A percentile compares a stretch with the other conserved stretches of the same genome.
Evolutionary conservation across 2,329 filamentous ascomycete genomes (phyloP).

Genomic region (Ceratocystis lukuohia): DNA sequence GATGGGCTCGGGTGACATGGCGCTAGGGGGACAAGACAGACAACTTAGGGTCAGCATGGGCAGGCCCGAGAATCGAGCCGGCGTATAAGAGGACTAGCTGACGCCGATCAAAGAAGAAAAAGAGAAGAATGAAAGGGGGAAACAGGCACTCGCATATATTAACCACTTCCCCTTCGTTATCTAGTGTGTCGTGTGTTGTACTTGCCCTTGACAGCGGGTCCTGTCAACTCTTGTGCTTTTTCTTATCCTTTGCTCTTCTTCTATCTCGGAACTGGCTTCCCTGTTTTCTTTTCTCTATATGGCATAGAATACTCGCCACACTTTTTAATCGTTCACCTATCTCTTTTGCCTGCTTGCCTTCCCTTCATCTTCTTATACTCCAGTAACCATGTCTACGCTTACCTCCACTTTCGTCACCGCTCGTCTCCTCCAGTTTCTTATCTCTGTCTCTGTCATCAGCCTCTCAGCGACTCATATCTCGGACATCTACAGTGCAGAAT

Average conservation of each 20-base stretch:
- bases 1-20: slow-evolving; percentile 1
- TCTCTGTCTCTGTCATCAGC: slow-evolving; percentile 64
- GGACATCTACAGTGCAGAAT: slow-evolving; percentile 53
- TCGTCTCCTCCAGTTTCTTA: slow-evolving; percentile 55
- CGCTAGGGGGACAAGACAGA: not conserved
- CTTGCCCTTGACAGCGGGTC: not conserved
- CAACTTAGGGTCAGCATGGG: not conserved
- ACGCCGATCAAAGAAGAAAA: not conserved
- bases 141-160: no score
- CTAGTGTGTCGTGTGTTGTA: not conserved
- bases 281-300: slow-evolving; percentile 17
- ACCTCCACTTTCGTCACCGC: slow-evolving; percentile 66
- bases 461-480: slow-evolving; percentile 72
- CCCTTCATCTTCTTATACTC: not conserved
- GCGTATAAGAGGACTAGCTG: not conserved
- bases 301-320: no score
- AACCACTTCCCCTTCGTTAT: no score
- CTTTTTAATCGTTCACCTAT: not conserved
- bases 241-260: not conserved
- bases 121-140: not conserved
- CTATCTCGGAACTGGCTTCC: slow-evolving; percentile 18
- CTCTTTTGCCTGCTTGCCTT: not conserved
- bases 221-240: not conserved
- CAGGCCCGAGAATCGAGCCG: not conserved
- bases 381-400: slow-evolving; percentile 45